Base-by-base conservation (phyloP, 306 rosid genomes). In the Corylus heterophylla region DNA sequence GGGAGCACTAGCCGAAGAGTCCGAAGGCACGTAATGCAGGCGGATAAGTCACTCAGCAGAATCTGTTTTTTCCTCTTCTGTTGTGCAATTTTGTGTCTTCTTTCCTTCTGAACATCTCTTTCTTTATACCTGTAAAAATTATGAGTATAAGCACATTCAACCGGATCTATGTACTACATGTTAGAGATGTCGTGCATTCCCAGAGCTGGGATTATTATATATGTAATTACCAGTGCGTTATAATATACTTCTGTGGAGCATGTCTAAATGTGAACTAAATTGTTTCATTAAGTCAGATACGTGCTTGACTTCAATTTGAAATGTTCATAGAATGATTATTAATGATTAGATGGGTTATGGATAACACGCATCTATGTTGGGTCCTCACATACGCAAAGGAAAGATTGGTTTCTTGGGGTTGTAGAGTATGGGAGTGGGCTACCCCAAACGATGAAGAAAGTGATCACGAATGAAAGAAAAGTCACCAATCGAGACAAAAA, bases 31-130 rank as follows among this genome's bases (percentile, higher is more conserved):
- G 68, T 92, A 27, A 84, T 85, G 87, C 85, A 86, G 85, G 89
- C 85, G 29, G 97, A 94, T 83, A 83, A 74, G 74, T 92, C 98
- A 12, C 97, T 94, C 25, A 66, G 52, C 76, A 89, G 95, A 89
- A 78, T 94, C 73, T 83, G 95, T 70, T 86, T 91, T 31, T 94
- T 94, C 85, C 83, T 92, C 71, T 85, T 91, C 67, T 94, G 98
- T 75, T 92, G 97, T 81, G 0, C 69, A 58, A 67, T 87, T 68
- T 68, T 90, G 81, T 94, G 95, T 73, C 97, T 94, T 67, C 79
- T 94, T 73, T 84, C 88, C 64, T 94, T 94, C 82, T 91, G 86
- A 88, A 48, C 12, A 49, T 70, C 81, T 54, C 42, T 50, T 62
- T 71, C 44, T 44, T 80, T 77, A 72, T 58, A 67, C 74, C 69